A percentile compares a stretch with the other conserved stretches of the same genome.
Evolutionary conservation across 495 filamentous ascomycete genomes (phyloP).

Genomic region (Penicillium salamii): DNA sequence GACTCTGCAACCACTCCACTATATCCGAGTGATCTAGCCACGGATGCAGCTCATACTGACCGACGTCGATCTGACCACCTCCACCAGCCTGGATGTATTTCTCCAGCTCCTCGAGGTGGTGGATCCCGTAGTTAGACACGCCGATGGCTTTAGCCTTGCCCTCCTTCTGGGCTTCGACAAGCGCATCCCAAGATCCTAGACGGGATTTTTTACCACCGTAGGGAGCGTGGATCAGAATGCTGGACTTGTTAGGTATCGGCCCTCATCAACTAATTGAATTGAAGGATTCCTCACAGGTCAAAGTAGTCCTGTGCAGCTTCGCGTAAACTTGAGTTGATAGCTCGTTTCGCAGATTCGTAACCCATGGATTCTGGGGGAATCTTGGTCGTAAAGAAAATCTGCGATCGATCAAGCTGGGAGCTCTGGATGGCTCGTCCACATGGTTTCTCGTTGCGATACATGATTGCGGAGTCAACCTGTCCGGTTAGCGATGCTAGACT

Average conservation of each 20-base stretch:
- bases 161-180: constrained; percentile 51
- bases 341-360: constrained; percentile 43
- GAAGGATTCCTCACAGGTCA: constrained; percentile 50
- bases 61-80: constrained; percentile 74
- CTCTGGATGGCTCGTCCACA: constrained; percentile 48
- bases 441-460: constrained; percentile 53
- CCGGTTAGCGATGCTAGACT: too few relatives aligned
- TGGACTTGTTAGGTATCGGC: constrained; percentile 8
- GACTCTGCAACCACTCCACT: constrained; percentile 65
- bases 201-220: constrained; percentile 51
- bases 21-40: constrained; percentile 77
- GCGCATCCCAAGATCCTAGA: constrained; percentile 47
- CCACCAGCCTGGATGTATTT: constrained; percentile 67
- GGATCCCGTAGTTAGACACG: constrained; percentile 55
- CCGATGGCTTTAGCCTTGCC: constrained; percentile 50
- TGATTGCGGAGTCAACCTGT: constrained; percentile 58
- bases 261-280: not conserved
- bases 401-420: constrained; percentile 40
- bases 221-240: constrained; percentile 54
- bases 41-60: constrained; percentile 86
- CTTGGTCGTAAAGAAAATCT: constrained; percentile 58
- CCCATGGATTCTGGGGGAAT: constrained; percentile 50
- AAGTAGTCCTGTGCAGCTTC: constrained; percentile 54
- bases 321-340: constrained; percentile 31
- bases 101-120: constrained; percentile 63